Percentiles rank a stretch among this genome's conserved stretches.
Conservation (phyloP, 1,284 basidiomycete species). For the Rhodotorula sp. region DNA sequence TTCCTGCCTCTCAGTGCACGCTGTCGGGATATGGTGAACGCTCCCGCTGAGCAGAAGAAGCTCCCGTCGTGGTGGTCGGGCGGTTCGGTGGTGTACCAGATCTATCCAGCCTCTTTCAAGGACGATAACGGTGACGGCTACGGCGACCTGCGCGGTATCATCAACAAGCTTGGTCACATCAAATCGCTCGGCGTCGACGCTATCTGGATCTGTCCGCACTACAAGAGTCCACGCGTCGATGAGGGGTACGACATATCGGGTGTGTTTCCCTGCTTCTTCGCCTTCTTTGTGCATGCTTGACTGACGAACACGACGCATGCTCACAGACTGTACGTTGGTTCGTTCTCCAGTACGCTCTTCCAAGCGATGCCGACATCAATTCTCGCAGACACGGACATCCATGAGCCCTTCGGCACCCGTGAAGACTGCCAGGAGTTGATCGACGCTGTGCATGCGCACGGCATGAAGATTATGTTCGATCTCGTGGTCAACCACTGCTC, state of each 20-base stretch:
- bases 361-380: no score
- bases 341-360: not conserved
- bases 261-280: not conserved
- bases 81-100: slow-evolving; percentile 66
- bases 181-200: slow-evolving; percentile 69
- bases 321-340: not conserved
- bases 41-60: not conserved
- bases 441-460: not conserved
- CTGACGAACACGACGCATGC: not conserved
- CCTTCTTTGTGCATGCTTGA: not conserved
- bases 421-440: slow-evolving; percentile 63
- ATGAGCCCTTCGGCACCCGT: slow-evolving; percentile 71
- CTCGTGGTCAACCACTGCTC: slow-evolving; percentile 79
- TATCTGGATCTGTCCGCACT: slow-evolving; percentile 74
- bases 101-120: slow-evolving; percentile 72
- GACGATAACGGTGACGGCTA: slow-evolving; percentile 74
- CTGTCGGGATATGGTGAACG: slow-evolving; percentile 3
- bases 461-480: slow-evolving; percentile 60
- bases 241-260: slow-evolving; percentile 66
- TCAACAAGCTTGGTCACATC: slow-evolving; percentile 67
- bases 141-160: slow-evolving; percentile 72
- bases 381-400: slow-evolving; percentile 69
- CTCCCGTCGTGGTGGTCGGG: slow-evolving; percentile 62
- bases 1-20: not conserved
- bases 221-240: slow-evolving; percentile 57